Conservation (phyloP, 2,329 filamentous ascomycete species). For the Lachnellula cervina region DNA sequence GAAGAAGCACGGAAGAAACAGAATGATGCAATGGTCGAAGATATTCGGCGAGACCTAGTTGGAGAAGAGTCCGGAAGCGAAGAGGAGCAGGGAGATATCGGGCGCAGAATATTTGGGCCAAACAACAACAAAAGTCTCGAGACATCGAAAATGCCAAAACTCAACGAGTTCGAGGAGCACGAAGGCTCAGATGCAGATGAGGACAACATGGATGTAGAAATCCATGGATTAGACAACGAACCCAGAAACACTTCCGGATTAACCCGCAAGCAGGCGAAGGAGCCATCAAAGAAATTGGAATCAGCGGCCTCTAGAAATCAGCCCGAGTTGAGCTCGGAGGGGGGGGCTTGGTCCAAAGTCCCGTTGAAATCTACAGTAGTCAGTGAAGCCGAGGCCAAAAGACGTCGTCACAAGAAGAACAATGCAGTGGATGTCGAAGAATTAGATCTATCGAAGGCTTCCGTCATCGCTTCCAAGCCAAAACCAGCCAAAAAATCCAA, state of each 20-base stretch:
- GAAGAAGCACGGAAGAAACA: conserved; percentile 71
- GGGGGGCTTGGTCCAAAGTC: conserved; percentile 33
- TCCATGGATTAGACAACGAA: conserved; percentile 13
- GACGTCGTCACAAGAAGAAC: conserved; percentile 30
- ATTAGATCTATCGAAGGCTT: conserved; percentile 29
- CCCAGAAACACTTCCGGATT: not conserved
- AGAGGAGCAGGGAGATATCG: conserved; percentile 54
- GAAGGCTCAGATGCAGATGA: conserved; percentile 41
- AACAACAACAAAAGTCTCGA: conserved; percentile 36
- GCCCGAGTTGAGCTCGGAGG: conserved; percentile 15
- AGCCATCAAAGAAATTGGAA: not conserved
- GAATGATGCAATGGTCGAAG: conserved; percentile 71
- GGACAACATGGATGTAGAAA: conserved; percentile 31
- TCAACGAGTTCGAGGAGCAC: conserved; percentile 58
- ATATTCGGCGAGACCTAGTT: conserved; percentile 66
- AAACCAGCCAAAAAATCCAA: conserved; percentile 21
- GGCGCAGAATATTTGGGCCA: conserved; percentile 67
- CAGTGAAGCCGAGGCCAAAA: conserved; percentile 27
- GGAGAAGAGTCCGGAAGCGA: conserved; percentile 56
- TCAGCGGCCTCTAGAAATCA: conserved; percentile 5
- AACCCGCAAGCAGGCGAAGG: conserved; percentile 12
- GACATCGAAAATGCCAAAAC: conserved; percentile 22
- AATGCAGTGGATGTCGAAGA: conserved; percentile 30
- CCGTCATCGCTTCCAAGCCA: conserved; percentile 27
- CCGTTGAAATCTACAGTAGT: conserved; percentile 17